These are phyloP conservation scores for Pythium coloratum DNA, from an alignment of 352 stramenopile species.

Conservation along the genomic window DNA sequence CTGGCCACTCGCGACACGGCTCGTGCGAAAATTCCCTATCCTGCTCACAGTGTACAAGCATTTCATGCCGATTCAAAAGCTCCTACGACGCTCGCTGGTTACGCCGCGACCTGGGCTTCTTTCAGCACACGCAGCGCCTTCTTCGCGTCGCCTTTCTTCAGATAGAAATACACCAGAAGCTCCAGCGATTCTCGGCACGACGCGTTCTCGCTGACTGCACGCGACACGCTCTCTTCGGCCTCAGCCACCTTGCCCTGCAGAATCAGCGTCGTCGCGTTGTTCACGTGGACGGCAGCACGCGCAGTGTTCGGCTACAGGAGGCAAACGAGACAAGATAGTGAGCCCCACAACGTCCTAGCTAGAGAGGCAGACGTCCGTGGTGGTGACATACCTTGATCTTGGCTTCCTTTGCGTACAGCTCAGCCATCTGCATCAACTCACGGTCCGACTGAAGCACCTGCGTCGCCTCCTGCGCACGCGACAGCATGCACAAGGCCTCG, in stretches of 20 bases:
- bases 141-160: slow-evolving; percentile 89
- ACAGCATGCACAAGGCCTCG: slow-evolving; percentile 89
- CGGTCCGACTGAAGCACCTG: slow-evolving; percentile 69
- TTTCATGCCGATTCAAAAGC: slow-evolving; percentile 15
- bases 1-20: neutral
- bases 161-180: slow-evolving; percentile 84
- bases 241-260: slow-evolving; percentile 71
- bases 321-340: neutral
- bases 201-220: slow-evolving; percentile 76
- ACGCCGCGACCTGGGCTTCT: slow-evolving; percentile 67
- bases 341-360: neutral
- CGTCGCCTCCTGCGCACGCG: slow-evolving; percentile 76
- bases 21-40: slow-evolving; percentile 25
- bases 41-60: slow-evolving; percentile 30
- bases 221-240: slow-evolving; percentile 83
- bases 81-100: neutral
- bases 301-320: slow-evolving; percentile 50
- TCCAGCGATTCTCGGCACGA: slow-evolving; percentile 84
- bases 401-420: slow-evolving; percentile 78
- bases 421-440: slow-evolving; percentile 72
- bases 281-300: slow-evolving; percentile 80
- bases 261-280: slow-evolving; percentile 80
- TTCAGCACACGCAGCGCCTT: slow-evolving; percentile 86
- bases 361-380: neutral
- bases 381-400: slow-evolving; percentile 53